These are phyloP conservation scores for Acaromyces ingoldii DNA, from an alignment of 1,284 basidiomycete genomes.

Conservation along the genomic window DNA sequence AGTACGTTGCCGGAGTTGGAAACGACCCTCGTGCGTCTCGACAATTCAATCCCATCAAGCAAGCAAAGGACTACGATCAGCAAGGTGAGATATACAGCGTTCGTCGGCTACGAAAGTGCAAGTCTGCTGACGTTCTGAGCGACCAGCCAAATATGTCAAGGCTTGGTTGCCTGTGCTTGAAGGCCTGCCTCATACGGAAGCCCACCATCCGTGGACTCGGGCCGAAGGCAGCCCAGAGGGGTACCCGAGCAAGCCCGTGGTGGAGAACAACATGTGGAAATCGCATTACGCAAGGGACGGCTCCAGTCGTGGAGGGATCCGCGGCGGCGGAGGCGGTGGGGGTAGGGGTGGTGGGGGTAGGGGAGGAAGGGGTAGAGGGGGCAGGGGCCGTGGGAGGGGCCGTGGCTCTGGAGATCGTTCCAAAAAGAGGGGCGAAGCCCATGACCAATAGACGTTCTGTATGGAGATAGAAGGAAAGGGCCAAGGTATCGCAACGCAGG, in stretches of 20 bases:
- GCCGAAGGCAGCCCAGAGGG: conserved; percentile 3
- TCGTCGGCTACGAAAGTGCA: conserved; percentile 29
- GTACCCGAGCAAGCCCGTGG: conserved; percentile 28
- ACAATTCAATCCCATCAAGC: conserved; percentile 45
- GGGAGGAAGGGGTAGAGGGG: too few relatives aligned
- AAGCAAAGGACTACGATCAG: conserved; percentile 38
- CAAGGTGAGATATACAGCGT: conserved; percentile 17
- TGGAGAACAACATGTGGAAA: conserved; percentile 36
- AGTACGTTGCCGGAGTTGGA: conserved; percentile 43
- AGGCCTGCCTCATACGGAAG: conserved; percentile 5
- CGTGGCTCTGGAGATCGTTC: too few relatives aligned
- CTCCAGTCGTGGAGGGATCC: conserved; percentile 9
- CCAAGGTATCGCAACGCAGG: too few relatives aligned
- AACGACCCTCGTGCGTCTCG: conserved; percentile 38
- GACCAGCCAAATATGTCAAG: conserved; percentile 28
- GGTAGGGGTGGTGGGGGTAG: conserved; percentile 51
- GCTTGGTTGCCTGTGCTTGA: conserved; percentile 29
- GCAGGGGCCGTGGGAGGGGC: too few relatives aligned
- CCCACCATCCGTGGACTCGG: conserved; percentile 36
- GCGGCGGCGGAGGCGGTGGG: conserved; percentile 10
- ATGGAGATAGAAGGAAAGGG: too few relatives aligned
- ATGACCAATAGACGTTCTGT: too few relatives aligned
- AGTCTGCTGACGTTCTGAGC: conserved; percentile 38
- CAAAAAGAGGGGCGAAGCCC: too few relatives aligned
- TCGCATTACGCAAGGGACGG: conserved; percentile 25